A percentile compares a stretch with the other conserved stretches of the same genome.
Evolutionary conservation across 768 basidiomycete genomes (phyloP).

Genomic region (Suillus spraguei): DNA sequence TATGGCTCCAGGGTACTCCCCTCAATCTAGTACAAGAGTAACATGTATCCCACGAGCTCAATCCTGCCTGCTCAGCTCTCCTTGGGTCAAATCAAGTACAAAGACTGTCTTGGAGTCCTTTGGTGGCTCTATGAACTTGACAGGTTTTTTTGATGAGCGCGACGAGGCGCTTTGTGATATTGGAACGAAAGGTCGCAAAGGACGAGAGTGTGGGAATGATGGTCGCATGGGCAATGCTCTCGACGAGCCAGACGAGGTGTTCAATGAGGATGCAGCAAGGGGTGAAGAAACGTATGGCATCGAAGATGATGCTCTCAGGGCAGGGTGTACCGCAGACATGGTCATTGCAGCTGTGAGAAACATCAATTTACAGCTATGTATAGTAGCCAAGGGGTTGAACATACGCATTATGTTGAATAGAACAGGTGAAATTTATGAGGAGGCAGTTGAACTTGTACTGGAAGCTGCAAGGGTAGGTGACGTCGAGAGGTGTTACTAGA

Average conservation of each 20-base stretch:
- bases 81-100: slow-evolving; percentile 80
- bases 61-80: slow-evolving; percentile 75
- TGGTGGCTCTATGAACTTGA: slow-evolving; percentile 82
- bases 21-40: background rate
- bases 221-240: slow-evolving; percentile 43
- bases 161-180: slow-evolving; percentile 37
- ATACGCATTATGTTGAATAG: slow-evolving; percentile 39
- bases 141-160: slow-evolving; percentile 44
- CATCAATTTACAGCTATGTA: slow-evolving; percentile 16
- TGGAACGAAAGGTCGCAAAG: slow-evolving; percentile 76
- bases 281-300: slow-evolving; percentile 65
- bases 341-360: slow-evolving; percentile 42
- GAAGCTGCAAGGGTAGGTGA: slow-evolving; percentile 8
- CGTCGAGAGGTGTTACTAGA: background rate
- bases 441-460: background rate
- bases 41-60: slow-evolving; percentile 24
- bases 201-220: slow-evolving; percentile 71
- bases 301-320: slow-evolving; percentile 23
- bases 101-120: slow-evolving; percentile 70
- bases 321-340: slow-evolving; percentile 37
- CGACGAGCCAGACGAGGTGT: slow-evolving; percentile 33
- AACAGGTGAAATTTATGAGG: slow-evolving; percentile 9
- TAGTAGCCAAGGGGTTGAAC: slow-evolving; percentile 15
- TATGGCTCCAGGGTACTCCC: background rate
- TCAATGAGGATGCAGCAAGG: slow-evolving; percentile 48